Conservation (phyloP, 768 basidiomycete genomes). For the Candolleomyces efflorescens region DNA sequence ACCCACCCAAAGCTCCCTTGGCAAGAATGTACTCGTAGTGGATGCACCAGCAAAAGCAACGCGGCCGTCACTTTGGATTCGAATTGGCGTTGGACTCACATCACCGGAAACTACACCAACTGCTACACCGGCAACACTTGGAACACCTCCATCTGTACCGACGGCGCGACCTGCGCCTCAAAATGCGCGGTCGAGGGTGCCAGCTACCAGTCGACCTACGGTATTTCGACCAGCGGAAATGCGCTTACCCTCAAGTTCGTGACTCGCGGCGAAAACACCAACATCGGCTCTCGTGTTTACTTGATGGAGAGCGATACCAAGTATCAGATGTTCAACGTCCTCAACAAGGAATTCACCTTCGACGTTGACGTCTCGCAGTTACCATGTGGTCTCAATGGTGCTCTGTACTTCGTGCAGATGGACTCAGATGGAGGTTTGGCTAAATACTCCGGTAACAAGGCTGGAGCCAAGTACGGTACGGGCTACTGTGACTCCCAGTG, state of each 20-base stretch:
- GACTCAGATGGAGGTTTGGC: conserved; percentile 17
- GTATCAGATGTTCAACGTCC: conserved; percentile 17
- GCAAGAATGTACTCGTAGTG: conserved; percentile 33
- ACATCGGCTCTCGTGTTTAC: conserved; percentile 17
- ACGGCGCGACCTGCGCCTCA: conserved; percentile 32
- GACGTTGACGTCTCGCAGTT: conserved; percentile 19
- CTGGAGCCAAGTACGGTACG: conserved; percentile 20
- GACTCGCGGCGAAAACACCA: conserved; percentile 18
- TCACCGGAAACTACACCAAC: conserved; percentile 19
- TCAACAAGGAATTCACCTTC: conserved; percentile 19
- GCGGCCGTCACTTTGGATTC: conserved; percentile 35
- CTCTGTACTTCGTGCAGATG: conserved; percentile 18
- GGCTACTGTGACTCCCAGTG: conserved; percentile 22
- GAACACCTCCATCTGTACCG: conserved; percentile 33
- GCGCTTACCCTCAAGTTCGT: conserved; percentile 36
- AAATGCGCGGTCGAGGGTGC: conserved; percentile 28
- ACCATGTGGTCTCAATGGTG: conserved; percentile 17
- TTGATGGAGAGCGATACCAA: conserved; percentile 15
- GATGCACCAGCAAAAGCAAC: conserved; percentile 21
- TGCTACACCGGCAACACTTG: conserved; percentile 27
- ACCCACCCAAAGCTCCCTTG: conserved; percentile 35
- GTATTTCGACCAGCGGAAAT: conserved; percentile 30
- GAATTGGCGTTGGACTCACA: conserved; percentile 42
- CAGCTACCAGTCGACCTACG: conserved; percentile 26
- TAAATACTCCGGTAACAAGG: conserved; percentile 15